Base-by-base conservation (phyloP, 768 basidiomycete species). In the Tubosaeta brunneosetosa region DNA sequence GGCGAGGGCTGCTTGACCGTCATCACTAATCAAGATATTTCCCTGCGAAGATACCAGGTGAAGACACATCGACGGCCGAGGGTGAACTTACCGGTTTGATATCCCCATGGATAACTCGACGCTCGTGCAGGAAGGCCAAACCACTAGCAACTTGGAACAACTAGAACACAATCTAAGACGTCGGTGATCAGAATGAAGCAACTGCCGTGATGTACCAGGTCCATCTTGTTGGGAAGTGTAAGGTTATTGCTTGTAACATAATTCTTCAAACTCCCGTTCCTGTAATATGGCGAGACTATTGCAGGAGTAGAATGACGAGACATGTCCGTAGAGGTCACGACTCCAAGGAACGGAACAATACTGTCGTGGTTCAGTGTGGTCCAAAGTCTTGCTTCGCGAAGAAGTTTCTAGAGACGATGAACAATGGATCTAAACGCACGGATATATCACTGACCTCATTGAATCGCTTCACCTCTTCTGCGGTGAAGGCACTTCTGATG, bases 11-110 rank as follows among this genome's bases (percentile, higher is more conserved):
- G 70, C 73, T 41, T 68, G 58, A 19, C 60, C 59, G 8, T 49
- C 44, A 44, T 74, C 69, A 45, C 56, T 60, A 8, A 76, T 59
- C 0, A 76, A 59, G 31, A 75, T 61, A 40, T 75, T 76, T 12
- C 63, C 61, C 75, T 75, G 50, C 41, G 36, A 32, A 13, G 6
- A 43, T 33, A 27, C n/a, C 38, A 47, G 22, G 7, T 12, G 27
- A 46, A 31, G 14, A 51, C 22, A 29, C 43, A 19, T 32, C 49
- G 26, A 53, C 7, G 11, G 4, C 17, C 25, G 46, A 41, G 12
- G 4, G 41, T n/a, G 12, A 4, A n/a, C 70, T 31, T 51, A 70
- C 70, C 5, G 71, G 71, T 61, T 73, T 74, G 27, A 74, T 58
- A 40, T 75, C 73, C 13, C 70, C 74, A 27, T 74, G 73, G 17